A percentile compares a stretch with the other conserved stretches of the same genome.
Conservation (phyloP, 2,329 filamentous ascomycete genomes). For the Monilinia aucupariae region DNA sequence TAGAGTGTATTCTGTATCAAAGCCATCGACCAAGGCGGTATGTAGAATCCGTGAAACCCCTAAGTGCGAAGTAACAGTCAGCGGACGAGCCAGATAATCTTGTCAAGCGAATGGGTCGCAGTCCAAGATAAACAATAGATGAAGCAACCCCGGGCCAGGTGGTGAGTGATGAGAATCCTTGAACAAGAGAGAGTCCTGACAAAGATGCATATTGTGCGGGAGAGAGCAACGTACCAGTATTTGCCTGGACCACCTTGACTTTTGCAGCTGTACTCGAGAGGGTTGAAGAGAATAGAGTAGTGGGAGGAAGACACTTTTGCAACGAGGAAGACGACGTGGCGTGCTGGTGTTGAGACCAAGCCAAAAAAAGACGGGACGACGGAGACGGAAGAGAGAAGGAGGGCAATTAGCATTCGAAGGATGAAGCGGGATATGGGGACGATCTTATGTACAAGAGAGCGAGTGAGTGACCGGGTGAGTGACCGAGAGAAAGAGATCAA, state of each 20-base stretch:
- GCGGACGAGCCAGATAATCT: not conserved
- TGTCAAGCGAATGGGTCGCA: not conserved
- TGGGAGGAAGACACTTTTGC: too few species aligned
- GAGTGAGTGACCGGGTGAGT: too few species aligned
- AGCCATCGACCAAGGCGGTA: constrained; percentile 29
- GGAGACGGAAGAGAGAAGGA: not conserved
- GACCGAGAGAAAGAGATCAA: constrained; percentile 9
- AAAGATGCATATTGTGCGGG: not conserved
- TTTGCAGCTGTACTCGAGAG: not conserved
- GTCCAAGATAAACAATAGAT: not conserved
- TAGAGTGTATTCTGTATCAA: constrained; percentile 21
- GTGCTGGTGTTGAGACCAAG: constrained; percentile 11
- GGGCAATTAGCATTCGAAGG: not conserved
- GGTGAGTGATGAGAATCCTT: not conserved
- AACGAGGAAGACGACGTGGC: not conserved
- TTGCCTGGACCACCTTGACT: not conserved
- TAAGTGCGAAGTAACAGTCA: not conserved
- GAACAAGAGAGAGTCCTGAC: not conserved
- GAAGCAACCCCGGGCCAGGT: not conserved
- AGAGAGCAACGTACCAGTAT: not conserved
- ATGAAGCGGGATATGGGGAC: not conserved
- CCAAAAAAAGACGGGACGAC: not conserved
- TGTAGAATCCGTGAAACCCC: not conserved
- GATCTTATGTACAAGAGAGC: too few species aligned
- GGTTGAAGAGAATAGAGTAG: not conserved